Conservation (phyloP, 495 filamentous ascomycete genomes). For the Tuber magnatum region DNA sequence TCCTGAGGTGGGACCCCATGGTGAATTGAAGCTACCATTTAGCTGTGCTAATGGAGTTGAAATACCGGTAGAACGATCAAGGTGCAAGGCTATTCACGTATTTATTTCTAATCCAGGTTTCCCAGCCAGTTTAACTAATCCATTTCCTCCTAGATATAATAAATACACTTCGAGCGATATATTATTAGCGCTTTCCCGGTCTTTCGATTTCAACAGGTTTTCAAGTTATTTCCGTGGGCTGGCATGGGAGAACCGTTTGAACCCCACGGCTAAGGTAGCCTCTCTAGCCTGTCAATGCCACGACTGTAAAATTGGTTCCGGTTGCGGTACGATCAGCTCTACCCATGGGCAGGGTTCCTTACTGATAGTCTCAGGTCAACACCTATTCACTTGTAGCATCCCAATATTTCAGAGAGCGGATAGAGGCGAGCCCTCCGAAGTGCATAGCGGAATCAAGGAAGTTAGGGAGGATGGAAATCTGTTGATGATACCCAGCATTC, state of each 20-base stretch:
- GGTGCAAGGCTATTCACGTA: conserved; percentile 1
- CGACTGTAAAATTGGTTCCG: neutral
- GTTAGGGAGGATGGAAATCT: neutral
- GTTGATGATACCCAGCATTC: neutral
- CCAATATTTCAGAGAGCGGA: neutral
- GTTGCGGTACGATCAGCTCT: neutral
- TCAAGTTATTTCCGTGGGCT: neutral
- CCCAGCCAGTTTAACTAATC: neutral
- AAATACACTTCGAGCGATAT: neutral
- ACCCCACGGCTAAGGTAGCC: neutral
- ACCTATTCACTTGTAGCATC: neutral
- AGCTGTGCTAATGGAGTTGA: neutral
- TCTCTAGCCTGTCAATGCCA: neutral
- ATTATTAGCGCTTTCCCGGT: neutral
- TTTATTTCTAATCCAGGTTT: neutral
- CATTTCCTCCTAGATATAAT: neutral
- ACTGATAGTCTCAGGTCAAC: neutral
- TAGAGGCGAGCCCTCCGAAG: neutral
- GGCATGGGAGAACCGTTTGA: neutral
- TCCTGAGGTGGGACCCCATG: neutral
- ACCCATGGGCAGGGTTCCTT: neutral
- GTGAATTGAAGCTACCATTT: neutral
- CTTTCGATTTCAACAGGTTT: conserved; percentile 1
- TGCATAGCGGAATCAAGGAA: neutral
- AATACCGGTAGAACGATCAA: conserved; percentile 5